These are phyloP conservation scores for Lasiosphaeria miniovina DNA, from an alignment of 495 filamentous ascomycete genomes.

Conservation along the genomic window DNA sequence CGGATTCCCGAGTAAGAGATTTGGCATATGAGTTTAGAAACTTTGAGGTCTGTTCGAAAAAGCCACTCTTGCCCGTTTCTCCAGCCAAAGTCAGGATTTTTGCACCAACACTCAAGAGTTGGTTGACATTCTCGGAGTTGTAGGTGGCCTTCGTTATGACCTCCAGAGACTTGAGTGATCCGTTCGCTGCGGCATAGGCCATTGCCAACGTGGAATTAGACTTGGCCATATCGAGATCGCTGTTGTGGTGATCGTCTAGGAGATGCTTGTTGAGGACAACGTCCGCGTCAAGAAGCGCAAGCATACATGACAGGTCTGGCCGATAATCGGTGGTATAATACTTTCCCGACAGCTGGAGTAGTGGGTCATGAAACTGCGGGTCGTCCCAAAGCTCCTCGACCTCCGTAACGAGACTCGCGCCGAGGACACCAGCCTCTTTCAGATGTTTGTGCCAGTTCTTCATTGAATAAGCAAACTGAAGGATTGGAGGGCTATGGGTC, in stretches of 20 bases:
- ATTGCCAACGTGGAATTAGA: constrained; percentile 4
- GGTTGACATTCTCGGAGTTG: background rate
- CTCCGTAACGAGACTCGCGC: background rate
- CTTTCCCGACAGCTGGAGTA: constrained; percentile 4
- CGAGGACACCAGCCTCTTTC: constrained; percentile 1
- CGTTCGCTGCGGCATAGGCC: constrained; percentile 7
- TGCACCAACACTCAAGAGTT: background rate
- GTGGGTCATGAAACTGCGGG: constrained; percentile 1
- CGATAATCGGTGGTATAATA: background rate
- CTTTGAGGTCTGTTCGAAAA: constrained; percentile 3
- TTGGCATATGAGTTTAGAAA: background rate
- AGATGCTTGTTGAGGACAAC: constrained; percentile 1
- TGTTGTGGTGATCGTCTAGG: background rate
- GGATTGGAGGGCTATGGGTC: constrained; percentile 4
- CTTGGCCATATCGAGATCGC: background rate
- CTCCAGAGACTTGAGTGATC: background rate
- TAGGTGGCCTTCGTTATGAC: constrained; percentile 1
- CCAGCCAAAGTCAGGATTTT: constrained; percentile 1
- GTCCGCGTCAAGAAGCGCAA: constrained; percentile 6
- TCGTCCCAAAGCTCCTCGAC: constrained; percentile 9
- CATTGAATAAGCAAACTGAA: constrained; percentile 7
- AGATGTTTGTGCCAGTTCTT: constrained; percentile 11
- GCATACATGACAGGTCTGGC: constrained; percentile 5
- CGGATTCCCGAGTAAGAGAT: background rate
- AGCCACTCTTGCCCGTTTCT: constrained; percentile 1